Base-by-base conservation (phyloP, 169 alveolate genomes). In the Sarcocystis neurona region DNA sequence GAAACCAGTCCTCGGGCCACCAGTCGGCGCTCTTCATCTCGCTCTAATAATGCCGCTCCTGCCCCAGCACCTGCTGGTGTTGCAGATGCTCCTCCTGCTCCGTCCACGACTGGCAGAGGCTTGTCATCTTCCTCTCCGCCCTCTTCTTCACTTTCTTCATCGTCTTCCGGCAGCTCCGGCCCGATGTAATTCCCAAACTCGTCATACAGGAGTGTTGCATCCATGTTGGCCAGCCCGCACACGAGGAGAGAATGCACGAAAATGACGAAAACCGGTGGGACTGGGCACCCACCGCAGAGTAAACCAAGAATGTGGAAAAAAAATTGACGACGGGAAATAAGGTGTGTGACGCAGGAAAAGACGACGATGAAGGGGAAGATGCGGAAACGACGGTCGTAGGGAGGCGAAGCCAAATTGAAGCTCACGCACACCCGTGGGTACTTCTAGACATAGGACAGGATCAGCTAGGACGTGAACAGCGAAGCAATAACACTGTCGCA, bases 161-260 rank as follows among this genome's bases (percentile, higher is more conserved):
- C 75, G 12, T 63, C 75, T 43, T 95, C 96, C 47, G 94, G 98
- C 43, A 95, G 92, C 78, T 95, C 98, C 72, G 97, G 98, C 41
- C 99, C 99, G 53, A 98, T 97, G 91, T 98, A 98, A 94, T 99
- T 99, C 37, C 99, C 99, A 87, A 99, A 99, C 94, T 98, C 99
- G 87, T 99, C 99, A 93, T 98, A 98, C 90, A 63, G n/a, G 32
- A 30, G 27, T 18, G 75, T 41, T 37, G 44, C 41, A 43, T 63
- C 75, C 75, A 63, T 63, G 4, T 5, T 58, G 70, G n/a, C 70
- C 39, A 2, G 18, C 39, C 18, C 60, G 60, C 18, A 32, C 5
- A 12, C 4, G 70, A 32, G 23, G 23, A 2, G n/a, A 58, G n/a
- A 10, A 32, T n/a, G n/a, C n/a, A n/a, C n/a, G n/a, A n/a, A n/a